These are phyloP conservation scores for Candida methanosorbosa DNA, from an alignment of 805 yeast species.

Conservation along the genomic window DNA sequence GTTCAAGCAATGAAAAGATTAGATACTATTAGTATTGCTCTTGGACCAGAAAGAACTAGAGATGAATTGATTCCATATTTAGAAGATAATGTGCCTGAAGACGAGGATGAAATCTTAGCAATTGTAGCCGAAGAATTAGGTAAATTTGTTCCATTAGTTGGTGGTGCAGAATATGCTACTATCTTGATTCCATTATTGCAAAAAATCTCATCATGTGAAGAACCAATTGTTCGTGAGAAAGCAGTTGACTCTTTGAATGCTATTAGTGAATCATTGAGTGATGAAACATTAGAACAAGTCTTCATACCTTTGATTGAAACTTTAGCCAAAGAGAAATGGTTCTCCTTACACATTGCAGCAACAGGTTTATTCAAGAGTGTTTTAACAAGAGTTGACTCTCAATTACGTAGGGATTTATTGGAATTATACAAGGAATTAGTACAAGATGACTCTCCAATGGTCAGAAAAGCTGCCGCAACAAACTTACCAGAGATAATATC, in stretches of 20 bases:
- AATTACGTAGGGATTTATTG: conserved; percentile 52
- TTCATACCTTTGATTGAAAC: conserved; percentile 72
- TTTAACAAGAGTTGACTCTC: conserved; percentile 46
- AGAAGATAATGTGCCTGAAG: conserved; percentile 86
- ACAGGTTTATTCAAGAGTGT: conserved; percentile 80
- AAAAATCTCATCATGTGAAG: conserved; percentile 85
- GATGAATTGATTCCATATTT: conserved; percentile 85
- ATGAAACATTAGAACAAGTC: conserved; percentile 53
- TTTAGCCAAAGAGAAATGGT: conserved; percentile 88
- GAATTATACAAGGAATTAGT: conserved; percentile 61
- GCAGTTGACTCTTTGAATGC: conserved; percentile 81
- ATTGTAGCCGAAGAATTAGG: conserved; percentile 89
- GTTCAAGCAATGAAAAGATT: conserved; percentile 91
- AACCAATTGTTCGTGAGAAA: conserved; percentile 90
- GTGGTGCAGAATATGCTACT: conserved; percentile 65
- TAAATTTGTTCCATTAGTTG: conserved; percentile 78
- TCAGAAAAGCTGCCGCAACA: conserved; percentile 87
- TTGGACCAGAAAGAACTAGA: conserved; percentile 90
- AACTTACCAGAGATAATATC: conserved; percentile 71
- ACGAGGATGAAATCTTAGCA: conserved; percentile 96
- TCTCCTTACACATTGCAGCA: conserved; percentile 82
- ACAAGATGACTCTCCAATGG: conserved; percentile 96
- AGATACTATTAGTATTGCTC: conserved; percentile 89
- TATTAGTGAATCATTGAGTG: conserved; percentile 54
- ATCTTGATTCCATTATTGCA: conserved; percentile 63